Percentiles rank a stretch among this genome's conserved stretches.
Evolutionary conservation across 805 yeast species (phyloP).

Genomic region (Ogataea salicorniae): DNA sequence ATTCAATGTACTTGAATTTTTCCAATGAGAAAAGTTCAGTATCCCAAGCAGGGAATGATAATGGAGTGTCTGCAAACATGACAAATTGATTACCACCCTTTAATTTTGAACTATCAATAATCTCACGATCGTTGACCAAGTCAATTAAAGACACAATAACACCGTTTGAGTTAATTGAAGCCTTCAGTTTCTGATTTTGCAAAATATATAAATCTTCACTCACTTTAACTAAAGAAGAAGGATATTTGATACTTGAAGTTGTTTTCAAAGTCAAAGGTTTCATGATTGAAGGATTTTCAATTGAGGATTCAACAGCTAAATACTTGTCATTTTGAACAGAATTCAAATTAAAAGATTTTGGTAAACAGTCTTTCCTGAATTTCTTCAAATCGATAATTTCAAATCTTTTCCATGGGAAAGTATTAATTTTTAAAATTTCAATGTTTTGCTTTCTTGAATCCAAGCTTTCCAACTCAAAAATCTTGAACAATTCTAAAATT

Average conservation of each 20-base stretch:
- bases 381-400: slow-evolving; percentile 35
- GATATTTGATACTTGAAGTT: slow-evolving; percentile 31
- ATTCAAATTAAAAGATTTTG: background rate
- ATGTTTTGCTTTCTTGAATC: slow-evolving; percentile 3
- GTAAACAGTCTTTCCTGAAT: slow-evolving; percentile 3
- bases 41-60: slow-evolving; percentile 96
- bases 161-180: slow-evolving; percentile 47
- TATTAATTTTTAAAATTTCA: slow-evolving; percentile 37
- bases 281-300: slow-evolving; percentile 13
- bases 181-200: slow-evolving; percentile 57
- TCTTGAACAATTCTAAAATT: slow-evolving; percentile 29
- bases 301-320: slow-evolving; percentile 14
- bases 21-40: slow-evolving; percentile 86
- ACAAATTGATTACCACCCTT: slow-evolving; percentile 77
- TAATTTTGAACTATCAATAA: slow-evolving; percentile 50
- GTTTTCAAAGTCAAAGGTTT: slow-evolving; percentile 13
- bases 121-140: slow-evolving; percentile 51
- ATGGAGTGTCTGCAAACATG: slow-evolving; percentile 84
- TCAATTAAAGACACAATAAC: slow-evolving; percentile 63
- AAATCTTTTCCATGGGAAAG: slow-evolving; percentile 61
- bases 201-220: slow-evolving; percentile 40
- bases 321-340: slow-evolving; percentile 13
- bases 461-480: slow-evolving; percentile 5
- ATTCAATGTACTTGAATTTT: slow-evolving; percentile 50
- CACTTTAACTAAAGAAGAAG: slow-evolving; percentile 43